Conservation (phyloP, 176 grass and related monocot genomes). For the Coix lacrymajobi region DNA sequence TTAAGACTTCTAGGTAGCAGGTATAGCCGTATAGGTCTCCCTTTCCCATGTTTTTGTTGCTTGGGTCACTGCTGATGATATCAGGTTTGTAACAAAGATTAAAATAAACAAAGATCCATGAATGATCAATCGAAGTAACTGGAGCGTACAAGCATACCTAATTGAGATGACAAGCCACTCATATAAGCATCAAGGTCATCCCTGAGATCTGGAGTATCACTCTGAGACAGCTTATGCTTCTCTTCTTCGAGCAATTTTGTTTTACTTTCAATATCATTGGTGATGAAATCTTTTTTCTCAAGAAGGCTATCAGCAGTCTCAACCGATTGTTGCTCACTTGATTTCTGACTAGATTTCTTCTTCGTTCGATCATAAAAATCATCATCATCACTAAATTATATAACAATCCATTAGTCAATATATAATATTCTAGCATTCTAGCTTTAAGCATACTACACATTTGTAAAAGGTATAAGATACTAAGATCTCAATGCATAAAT, state of each 20-base stretch:
- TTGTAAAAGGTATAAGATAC: neutral
- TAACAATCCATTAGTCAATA: slow-evolving; percentile 12
- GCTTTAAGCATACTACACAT: neutral
- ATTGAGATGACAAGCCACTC: slow-evolving; percentile 92
- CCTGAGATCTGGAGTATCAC: slow-evolving; percentile 35
- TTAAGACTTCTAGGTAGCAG: neutral
- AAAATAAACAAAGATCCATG: slow-evolving; percentile 12
- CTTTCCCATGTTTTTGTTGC: neutral
- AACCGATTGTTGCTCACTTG: slow-evolving; percentile 57
- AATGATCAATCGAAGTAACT: neutral
- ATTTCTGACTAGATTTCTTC: slow-evolving; percentile 59
- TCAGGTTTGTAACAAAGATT: slow-evolving; percentile 4
- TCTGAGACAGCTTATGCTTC: slow-evolving; percentile 48
- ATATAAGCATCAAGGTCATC: slow-evolving; percentile 99
- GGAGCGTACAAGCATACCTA: slow-evolving; percentile 47
- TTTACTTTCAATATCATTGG: slow-evolving; percentile 69
- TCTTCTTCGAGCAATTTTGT: slow-evolving; percentile 73
- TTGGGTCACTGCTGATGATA: neutral
- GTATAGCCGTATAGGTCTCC: neutral
- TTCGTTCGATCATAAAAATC: slow-evolving; percentile 97
- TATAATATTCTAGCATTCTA: neutral
- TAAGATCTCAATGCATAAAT: neutral
- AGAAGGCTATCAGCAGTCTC: slow-evolving; percentile 97
- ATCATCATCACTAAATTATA: slow-evolving; percentile 78
- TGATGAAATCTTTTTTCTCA: slow-evolving; percentile 75